Evolutionary conservation across 2,329 filamentous ascomycete species (phyloP).

Genomic region (Monilinia polystroma): DNA sequence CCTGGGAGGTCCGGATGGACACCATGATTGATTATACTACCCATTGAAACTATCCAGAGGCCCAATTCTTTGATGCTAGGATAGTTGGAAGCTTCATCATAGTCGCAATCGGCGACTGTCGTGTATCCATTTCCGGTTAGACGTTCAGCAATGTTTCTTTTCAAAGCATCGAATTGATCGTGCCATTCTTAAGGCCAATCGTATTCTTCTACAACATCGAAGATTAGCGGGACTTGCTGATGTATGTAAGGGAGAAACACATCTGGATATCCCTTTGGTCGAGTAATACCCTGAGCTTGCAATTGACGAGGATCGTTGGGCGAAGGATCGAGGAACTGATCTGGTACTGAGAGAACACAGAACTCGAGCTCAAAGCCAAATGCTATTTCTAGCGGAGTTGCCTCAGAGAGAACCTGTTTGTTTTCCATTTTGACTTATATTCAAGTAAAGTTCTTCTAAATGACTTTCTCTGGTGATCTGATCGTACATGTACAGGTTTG

Average conservation of each 20-base stretch:
- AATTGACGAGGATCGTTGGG: neutral
- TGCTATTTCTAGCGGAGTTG: neutral
- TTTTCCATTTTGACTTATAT: neutral
- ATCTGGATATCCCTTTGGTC: neutral
- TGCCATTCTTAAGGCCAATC: neutral
- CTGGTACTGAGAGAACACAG: neutral
- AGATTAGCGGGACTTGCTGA: fast-evolving
- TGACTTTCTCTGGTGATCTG: neutral
- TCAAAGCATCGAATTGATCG: neutral
- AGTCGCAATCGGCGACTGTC: neutral
- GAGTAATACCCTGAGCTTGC: neutral
- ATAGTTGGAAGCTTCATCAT: neutral
- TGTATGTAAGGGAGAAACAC: neutral
- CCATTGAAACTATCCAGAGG: neutral
- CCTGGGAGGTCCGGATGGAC: fast-evolving
- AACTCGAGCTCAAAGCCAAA: constrained; percentile 17
- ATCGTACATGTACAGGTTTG: too few species aligned
- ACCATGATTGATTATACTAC: neutral
- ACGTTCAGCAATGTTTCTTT: neutral
- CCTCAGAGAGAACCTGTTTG: neutral
- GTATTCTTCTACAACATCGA: neutral
- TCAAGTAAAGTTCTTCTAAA: neutral
- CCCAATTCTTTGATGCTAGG: neutral
- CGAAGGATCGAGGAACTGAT: neutral
- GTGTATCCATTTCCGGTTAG: neutral